Evolutionary conservation across 495 filamentous ascomycete species (phyloP), one percentile per base, ranked within the genome.

Genomic region (Neurospora africana): DNA sequence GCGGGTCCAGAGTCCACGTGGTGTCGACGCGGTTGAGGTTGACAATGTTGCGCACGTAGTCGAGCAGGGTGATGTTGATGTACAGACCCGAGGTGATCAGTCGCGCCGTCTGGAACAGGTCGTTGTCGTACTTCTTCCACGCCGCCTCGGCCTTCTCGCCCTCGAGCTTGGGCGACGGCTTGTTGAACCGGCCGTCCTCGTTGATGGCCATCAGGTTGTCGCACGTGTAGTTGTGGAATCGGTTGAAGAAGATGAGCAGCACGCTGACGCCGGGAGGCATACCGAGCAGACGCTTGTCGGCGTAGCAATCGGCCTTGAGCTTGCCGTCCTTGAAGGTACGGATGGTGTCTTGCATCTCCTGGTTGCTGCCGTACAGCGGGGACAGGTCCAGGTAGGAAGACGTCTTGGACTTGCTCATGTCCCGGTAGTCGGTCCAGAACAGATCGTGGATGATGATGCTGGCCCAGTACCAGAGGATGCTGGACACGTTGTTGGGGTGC

Each of bases 361-460:
- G 85, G 73, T 90, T 93, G 78, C 90, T 94, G 30, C 94, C 94
- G 77, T 97, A 97, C 4, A 97, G 86, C 0, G 94, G 94, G 2
- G 90, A 86, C 15, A 97, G 84, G 73, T 97, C 94, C 19, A 97
- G 83, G 75, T 95, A 97, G 0, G 92, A 94, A 1, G 92, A 95
- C 0, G 92, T 94, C 76, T 89, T 84, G 33, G 89, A 91, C 68
- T 86, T 89, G 69, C 82, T 83, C 72, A 79, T 80, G 71, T 85
- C 83, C 5, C 72, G 77, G 70, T 82, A 75, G 74, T 82, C 81
- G n/a, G 80, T 82, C 78, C 81, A 81, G 71, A 82, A 82, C 3
- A 82, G 75, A 37, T 83, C 91, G 74, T 97, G 94, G 76, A 95
- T 97, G 73, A 97, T 94, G 71, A 97, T 92, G 19, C 89, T 92